Conservation (phyloP, 768 basidiomycete genomes). For the Clitopilus hobsonii region DNA sequence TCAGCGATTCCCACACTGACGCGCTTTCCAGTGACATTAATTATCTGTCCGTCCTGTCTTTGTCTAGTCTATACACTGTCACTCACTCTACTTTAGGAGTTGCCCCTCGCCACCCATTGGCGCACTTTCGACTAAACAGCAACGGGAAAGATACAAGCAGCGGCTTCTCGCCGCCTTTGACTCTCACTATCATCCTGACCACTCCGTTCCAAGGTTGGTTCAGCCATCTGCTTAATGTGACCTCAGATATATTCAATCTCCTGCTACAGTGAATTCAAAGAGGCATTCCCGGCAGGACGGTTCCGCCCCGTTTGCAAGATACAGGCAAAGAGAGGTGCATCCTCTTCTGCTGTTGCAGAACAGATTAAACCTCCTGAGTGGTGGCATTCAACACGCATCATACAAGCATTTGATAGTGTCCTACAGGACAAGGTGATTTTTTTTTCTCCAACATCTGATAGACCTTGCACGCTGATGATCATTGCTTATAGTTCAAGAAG, state of each 20-base stretch:
- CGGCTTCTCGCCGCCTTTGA: constrained; percentile 76
- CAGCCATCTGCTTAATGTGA: constrained; percentile 3
- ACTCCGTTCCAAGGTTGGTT: constrained; percentile 65
- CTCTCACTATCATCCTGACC: constrained; percentile 85
- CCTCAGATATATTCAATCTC: constrained; percentile 4
- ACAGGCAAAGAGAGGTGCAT: constrained; percentile 75
- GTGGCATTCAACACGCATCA: constrained; percentile 92
- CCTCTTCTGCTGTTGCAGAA: constrained; percentile 81
- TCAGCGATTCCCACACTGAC: neutral
- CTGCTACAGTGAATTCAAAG: constrained; percentile 76
- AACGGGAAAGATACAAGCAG: constrained; percentile 76
- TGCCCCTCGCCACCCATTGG: constrained; percentile 78
- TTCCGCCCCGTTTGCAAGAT: constrained; percentile 92
- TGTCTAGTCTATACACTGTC: neutral
- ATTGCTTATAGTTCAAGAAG: constrained; percentile 66
- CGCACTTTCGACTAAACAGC: constrained; percentile 70
- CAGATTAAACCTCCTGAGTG: constrained; percentile 87
- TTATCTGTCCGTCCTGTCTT: constrained; percentile 48
- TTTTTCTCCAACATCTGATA: constrained; percentile 7
- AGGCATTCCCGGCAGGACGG: constrained; percentile 89
- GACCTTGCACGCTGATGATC: neutral
- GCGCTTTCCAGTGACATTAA: constrained; percentile 63
- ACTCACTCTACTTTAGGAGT: constrained; percentile 37
- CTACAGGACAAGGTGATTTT: constrained; percentile 71
- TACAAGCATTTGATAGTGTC: constrained; percentile 86